A percentile compares a stretch with the other conserved stretches of the same genome.
phyloP scores from a whole-genome alignment of 352 stramenopile genomes.

The Pythium guiyangense region DNA sequence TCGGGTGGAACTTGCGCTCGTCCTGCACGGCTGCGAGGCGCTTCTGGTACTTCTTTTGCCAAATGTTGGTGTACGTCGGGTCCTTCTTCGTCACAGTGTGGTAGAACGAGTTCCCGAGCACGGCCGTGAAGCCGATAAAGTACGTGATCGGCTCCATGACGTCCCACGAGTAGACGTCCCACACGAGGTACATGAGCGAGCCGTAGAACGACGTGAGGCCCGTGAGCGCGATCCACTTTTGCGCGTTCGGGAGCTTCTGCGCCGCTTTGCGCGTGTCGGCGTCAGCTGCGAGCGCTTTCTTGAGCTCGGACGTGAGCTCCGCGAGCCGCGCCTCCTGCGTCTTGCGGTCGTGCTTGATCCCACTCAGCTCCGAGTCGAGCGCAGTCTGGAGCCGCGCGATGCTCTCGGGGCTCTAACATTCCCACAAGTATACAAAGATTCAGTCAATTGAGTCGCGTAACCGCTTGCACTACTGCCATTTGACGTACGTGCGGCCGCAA shows the following conservation, averaged over 20 bases:
- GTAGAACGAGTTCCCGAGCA: conserved; percentile 81
- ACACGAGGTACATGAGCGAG: conserved; percentile 74
- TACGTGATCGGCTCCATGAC: conserved; percentile 90
- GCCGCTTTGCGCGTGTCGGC: conserved; percentile 38
- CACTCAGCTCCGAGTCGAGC: conserved; percentile 75
- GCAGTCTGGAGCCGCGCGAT: conserved; percentile 59
- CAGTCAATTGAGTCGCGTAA: too few species aligned
- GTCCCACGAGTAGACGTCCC: conserved; percentile 87
- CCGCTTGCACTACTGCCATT: background rate
- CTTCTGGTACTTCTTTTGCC: conserved; percentile 58
- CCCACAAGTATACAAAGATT: too few species aligned
- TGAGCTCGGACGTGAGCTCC: conserved; percentile 37
- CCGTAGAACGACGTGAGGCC: conserved; percentile 68
- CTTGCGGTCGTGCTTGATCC: conserved; percentile 60
- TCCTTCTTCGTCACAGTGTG: conserved; percentile 77
- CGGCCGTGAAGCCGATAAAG: conserved; percentile 86
- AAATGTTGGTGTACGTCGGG: conserved; percentile 81
- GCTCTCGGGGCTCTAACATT: conserved; percentile 62
- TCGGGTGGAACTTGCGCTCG: conserved; percentile 47
- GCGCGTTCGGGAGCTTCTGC: conserved; percentile 50
- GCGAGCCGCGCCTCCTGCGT: conserved; percentile 45
- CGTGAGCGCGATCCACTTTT: conserved; percentile 66
- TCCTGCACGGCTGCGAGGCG: conserved; percentile 39
- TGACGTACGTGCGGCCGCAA: conserved; percentile 61
- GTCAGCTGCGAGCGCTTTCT: conserved; percentile 46